Percentiles rank a stretch among this genome's conserved stretches.
Evolutionary conservation across 257 asterid genomes (phyloP).

Genomic region (Marsdenia floribunda): DNA sequence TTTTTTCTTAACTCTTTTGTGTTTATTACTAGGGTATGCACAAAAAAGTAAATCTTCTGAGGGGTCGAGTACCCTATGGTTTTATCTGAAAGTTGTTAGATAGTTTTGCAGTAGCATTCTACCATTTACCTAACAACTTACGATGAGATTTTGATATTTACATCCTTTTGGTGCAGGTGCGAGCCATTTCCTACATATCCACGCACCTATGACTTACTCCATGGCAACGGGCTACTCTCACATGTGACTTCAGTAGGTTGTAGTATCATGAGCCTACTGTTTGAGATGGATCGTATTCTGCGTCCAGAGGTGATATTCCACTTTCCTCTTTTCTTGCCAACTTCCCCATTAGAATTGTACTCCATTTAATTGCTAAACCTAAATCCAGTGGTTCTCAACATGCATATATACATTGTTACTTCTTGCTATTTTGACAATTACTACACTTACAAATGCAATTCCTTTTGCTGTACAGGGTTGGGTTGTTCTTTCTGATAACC

Average conservation of each 20-base stretch:
- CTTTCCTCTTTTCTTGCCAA: not conserved
- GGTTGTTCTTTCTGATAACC: slow-evolving; percentile 69
- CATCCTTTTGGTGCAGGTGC: slow-evolving; percentile 47
- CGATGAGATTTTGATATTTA: slow-evolving; percentile 13
- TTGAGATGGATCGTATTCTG: slow-evolving; percentile 89
- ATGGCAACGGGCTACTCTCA: slow-evolving; percentile 70
- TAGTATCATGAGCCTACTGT: slow-evolving; percentile 48
- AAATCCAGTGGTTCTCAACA: not conserved
- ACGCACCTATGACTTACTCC: slow-evolving; percentile 89
- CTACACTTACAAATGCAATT: slow-evolving; percentile 6
- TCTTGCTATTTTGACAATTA: not conserved
- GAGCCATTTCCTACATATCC: slow-evolving; percentile 97
- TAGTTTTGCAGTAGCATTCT: not conserved
- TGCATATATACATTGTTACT: not conserved
- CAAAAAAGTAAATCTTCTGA: not conserved
- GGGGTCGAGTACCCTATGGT: not conserved
- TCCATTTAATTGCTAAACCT: not conserved
- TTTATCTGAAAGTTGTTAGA: not conserved
- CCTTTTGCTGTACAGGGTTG: slow-evolving; percentile 62
- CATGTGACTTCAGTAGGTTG: slow-evolving; percentile 51
- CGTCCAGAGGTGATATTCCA: slow-evolving; percentile 77
- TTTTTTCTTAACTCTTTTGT: not conserved
- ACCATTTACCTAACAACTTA: not conserved
- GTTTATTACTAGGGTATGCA: not conserved
- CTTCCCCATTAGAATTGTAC: not conserved